These are phyloP conservation scores for Cladophialophora chaetospira DNA, from an alignment of 2,329 filamentous ascomycete genomes.

Conservation along the genomic window DNA sequence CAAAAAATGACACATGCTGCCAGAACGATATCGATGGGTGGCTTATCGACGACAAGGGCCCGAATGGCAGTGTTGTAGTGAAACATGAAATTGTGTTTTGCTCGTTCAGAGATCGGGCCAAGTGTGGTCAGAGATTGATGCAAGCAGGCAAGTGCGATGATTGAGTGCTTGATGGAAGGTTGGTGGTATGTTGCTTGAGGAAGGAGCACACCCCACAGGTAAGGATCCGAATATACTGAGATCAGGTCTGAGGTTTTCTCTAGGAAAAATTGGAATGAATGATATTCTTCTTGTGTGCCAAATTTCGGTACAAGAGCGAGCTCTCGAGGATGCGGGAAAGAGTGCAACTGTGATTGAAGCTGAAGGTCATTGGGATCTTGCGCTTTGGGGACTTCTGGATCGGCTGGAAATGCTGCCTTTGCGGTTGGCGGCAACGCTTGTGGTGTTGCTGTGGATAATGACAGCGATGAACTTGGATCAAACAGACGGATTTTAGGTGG, in stretches of 20 bases:
- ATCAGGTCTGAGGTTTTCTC: slow-evolving; percentile 23
- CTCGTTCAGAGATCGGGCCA: background rate
- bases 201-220: slow-evolving; percentile 25
- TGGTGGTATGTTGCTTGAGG: slow-evolving; percentile 27
- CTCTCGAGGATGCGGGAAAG: slow-evolving; percentile 18
- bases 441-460: slow-evolving; percentile 3
- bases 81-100: slow-evolving; percentile 19
- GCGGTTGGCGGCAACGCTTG: background rate
- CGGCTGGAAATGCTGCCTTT: background rate
- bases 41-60: slow-evolving; percentile 17
- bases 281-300: slow-evolving; percentile 22
- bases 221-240: slow-evolving; percentile 24
- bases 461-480: slow-evolving; percentile 17
- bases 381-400: background rate
- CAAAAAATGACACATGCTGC: slow-evolving; percentile 25
- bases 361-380: background rate
- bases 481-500: slow-evolving; percentile 25
- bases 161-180: slow-evolving; percentile 27
- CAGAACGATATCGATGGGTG: slow-evolving; percentile 24
- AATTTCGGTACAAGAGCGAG: slow-evolving; percentile 18
- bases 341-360: slow-evolving; percentile 11
- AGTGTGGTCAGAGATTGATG: slow-evolving; percentile 20
- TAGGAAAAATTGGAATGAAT: slow-evolving; percentile 26
- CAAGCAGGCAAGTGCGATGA: slow-evolving; percentile 24
- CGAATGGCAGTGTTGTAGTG: slow-evolving; percentile 26